Evolutionary conservation across 1,284 basidiomycete species (phyloP).

Genomic region (Neonothopanus nambi): DNA sequence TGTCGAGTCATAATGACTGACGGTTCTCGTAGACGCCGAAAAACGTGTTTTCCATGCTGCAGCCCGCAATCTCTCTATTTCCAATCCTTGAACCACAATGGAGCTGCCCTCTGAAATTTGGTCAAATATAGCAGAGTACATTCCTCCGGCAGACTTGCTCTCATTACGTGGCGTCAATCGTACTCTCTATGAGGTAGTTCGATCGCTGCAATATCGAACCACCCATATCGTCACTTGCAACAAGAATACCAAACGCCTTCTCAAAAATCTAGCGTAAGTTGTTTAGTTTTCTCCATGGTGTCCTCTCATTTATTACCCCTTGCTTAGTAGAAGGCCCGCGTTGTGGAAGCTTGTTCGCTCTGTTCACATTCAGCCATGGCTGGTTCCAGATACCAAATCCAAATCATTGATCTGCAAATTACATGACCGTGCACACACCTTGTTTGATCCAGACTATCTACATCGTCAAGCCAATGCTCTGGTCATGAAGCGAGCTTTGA

Average conservation of each 20-base stretch:
- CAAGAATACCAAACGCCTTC: conserved; percentile 32
- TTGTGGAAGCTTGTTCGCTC: conserved; percentile 29
- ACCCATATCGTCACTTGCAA: conserved; percentile 29
- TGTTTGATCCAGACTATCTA: conserved; percentile 32
- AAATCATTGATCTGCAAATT: no score
- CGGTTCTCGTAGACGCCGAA: no score
- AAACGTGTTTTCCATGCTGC: neutral
- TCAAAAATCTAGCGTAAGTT: conserved; percentile 32
- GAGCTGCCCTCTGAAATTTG: conserved; percentile 32
- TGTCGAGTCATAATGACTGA: no score
- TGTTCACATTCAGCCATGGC: conserved; percentile 38
- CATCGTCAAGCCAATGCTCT: conserved; percentile 28
- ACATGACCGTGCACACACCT: conserved; percentile 25
- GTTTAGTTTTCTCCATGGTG: neutral
- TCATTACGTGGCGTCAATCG: conserved; percentile 29
- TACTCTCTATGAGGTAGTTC: conserved; percentile 31
- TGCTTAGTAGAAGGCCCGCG: conserved; percentile 8
- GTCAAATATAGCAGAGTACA: conserved; percentile 28
- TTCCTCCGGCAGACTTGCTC: conserved; percentile 26
- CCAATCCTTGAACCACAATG: neutral
- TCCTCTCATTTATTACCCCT: no score
- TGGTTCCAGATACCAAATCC: conserved; percentile 27
- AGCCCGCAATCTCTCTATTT: neutral
- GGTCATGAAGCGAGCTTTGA: conserved; percentile 32
- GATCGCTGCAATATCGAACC: conserved; percentile 27